Evolutionary conservation across 176 grass and related monocot genomes (phyloP).

Genomic region (Triticum dicoccoides): DNA sequence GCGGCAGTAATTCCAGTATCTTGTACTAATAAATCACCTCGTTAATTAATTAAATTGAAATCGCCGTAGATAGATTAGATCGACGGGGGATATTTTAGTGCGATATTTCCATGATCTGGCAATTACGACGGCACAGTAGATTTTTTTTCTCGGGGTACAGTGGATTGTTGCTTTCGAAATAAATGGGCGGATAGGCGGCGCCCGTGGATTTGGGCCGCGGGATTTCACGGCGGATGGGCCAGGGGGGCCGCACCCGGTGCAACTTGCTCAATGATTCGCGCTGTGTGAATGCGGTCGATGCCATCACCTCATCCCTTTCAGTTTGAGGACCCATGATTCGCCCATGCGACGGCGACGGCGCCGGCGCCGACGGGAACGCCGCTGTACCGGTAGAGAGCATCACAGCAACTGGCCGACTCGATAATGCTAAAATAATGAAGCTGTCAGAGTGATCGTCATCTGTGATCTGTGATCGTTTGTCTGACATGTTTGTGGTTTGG

Average conservation of each 20-base stretch:
- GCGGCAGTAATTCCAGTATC: too few relatives aligned
- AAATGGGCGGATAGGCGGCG: slow-evolving; percentile 19
- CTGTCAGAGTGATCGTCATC: too few relatives aligned
- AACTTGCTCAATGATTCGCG: slow-evolving; percentile 32
- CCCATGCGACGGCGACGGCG: slow-evolving; percentile 25
- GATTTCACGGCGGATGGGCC: slow-evolving; percentile 6
- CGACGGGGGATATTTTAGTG: background rate
- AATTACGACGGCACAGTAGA: background rate
- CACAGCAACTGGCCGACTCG: background rate
- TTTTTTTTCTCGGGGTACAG: background rate
- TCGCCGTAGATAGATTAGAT: background rate
- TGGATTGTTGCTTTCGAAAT: slow-evolving; percentile 5
- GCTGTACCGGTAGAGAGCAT: background rate
- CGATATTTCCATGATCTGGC: background rate
- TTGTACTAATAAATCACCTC: background rate
- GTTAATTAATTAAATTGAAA: background rate
- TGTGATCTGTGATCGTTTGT: background rate
- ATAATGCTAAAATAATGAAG: background rate
- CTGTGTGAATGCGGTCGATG: slow-evolving; percentile 47
- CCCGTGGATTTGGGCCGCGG: slow-evolving; percentile 29
- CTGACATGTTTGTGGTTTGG: background rate
- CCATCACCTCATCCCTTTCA: slow-evolving; percentile 20
- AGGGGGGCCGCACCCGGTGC: slow-evolving; percentile 12
- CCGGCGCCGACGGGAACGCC: background rate
- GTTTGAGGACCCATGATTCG: slow-evolving; percentile 20